Evolutionary conservation across 768 basidiomycete genomes (phyloP).

Genomic region (Naganishia onofrii): DNA sequence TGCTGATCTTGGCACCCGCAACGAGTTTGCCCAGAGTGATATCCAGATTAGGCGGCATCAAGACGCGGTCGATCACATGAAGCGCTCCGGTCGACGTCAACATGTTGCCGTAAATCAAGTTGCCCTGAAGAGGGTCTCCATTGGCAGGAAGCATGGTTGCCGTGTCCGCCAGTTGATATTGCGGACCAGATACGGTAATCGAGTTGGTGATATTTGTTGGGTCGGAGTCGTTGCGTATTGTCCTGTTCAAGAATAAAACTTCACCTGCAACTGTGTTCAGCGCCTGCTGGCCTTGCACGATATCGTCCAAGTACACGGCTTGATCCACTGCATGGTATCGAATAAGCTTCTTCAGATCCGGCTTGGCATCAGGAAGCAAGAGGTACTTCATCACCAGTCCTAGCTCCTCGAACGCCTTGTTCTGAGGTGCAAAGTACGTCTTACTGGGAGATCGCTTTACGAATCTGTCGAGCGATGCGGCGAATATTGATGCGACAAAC

Average conservation of each 20-base stretch:
- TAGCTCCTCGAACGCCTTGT: slow-evolving; percentile 80
- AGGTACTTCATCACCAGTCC: slow-evolving; percentile 88
- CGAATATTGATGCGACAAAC: slow-evolving; percentile 85
- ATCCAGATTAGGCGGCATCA: slow-evolving; percentile 78
- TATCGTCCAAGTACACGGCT: slow-evolving; percentile 66
- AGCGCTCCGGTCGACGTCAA: slow-evolving; percentile 87
- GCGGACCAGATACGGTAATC: slow-evolving; percentile 33
- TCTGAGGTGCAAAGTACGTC: slow-evolving; percentile 82
- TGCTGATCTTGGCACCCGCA: slow-evolving; percentile 76
- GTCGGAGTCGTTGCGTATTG: slow-evolving; percentile 35
- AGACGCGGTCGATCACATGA: slow-evolving; percentile 66
- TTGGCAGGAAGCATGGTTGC: slow-evolving; percentile 43
- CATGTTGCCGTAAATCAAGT: slow-evolving; percentile 55
- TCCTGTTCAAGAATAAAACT: slow-evolving; percentile 68
- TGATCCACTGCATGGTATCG: slow-evolving; percentile 78
- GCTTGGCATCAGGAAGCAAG: slow-evolving; percentile 67
- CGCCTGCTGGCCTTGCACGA: slow-evolving; percentile 35
- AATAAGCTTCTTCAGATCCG: slow-evolving; percentile 77
- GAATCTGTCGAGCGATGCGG: slow-evolving; percentile 72
- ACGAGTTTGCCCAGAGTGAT: slow-evolving; percentile 86
- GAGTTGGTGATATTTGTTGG: slow-evolving; percentile 43
- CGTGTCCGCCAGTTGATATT: slow-evolving; percentile 7
- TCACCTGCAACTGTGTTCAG: slow-evolving; percentile 82
- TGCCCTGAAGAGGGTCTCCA: slow-evolving; percentile 50
- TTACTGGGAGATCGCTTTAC: slow-evolving; percentile 67